Conservation (phyloP, 805 yeast genomes). For the Naumovozyma baii region DNA sequence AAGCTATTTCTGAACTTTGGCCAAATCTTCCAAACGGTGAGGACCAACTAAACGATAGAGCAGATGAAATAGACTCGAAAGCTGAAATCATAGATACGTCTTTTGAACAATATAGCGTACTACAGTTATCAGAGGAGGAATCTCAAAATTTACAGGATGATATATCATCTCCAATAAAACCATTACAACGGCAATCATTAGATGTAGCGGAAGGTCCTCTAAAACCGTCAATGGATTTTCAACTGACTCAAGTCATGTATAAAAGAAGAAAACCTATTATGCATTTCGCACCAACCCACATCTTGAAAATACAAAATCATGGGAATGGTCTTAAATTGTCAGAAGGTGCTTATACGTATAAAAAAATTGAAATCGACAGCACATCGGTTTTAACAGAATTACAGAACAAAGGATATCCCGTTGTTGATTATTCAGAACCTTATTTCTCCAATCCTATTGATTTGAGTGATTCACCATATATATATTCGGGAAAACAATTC, state of each 20-base stretch:
- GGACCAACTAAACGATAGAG: neutral
- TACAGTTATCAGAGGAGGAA: slow-evolving; percentile 7
- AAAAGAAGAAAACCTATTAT: slow-evolving; percentile 6
- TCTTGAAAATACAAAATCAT: neutral
- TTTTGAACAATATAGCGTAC: slow-evolving; percentile 3
- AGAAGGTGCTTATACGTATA: neutral
- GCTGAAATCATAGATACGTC: slow-evolving; percentile 3
- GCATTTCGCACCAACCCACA: neutral
- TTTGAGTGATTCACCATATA: slow-evolving; percentile 42
- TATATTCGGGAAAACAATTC: slow-evolving; percentile 60
- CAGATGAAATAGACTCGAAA: neutral
- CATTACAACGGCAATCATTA: neutral
- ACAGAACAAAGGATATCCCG: slow-evolving; percentile 39
- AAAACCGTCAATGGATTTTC: slow-evolving; percentile 12
- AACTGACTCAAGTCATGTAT: slow-evolving; percentile 19
- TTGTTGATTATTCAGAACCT: slow-evolving; percentile 52
- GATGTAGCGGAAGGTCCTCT: neutral
- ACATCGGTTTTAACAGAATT: slow-evolving; percentile 36
- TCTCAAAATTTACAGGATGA: neutral
- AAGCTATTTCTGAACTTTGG: slow-evolving; percentile 25
- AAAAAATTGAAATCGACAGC: neutral
- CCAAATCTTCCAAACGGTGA: slow-evolving; percentile 17
- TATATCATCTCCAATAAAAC: neutral
- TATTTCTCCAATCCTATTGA: slow-evolving; percentile 47
- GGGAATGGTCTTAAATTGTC: slow-evolving; percentile 1